These are phyloP conservation scores for Sclerospora graminicola DNA, from an alignment of 352 stramenopile species.

Conservation along the genomic window DNA sequence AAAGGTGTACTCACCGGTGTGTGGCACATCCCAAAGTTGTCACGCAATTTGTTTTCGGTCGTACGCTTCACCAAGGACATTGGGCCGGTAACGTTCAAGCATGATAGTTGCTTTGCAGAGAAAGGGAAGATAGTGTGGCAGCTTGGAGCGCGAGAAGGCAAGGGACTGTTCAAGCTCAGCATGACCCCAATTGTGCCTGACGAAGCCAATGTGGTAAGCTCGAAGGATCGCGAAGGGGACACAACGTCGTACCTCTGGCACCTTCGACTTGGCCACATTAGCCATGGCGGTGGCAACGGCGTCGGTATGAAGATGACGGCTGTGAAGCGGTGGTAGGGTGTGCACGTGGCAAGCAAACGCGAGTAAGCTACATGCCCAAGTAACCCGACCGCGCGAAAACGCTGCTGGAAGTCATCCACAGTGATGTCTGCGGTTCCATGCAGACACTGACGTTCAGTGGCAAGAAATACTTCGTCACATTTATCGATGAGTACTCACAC, in stretches of 20 bases:
- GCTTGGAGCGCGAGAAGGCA: neutral
- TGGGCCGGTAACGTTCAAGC: neutral
- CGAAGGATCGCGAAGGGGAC: neutral
- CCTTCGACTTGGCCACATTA: conserved; percentile 1
- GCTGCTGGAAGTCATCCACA: neutral
- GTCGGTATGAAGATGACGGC: neutral
- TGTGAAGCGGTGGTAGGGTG: neutral
- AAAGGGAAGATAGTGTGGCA: neutral
- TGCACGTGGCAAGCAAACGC: neutral
- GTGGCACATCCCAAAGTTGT: too few species aligned
- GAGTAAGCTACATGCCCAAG: neutral
- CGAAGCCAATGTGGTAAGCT: neutral
- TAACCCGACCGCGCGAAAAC: neutral
- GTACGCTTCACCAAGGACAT: neutral
- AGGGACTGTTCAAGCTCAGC: neutral
- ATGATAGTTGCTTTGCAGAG: neutral
- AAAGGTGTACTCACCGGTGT: too few species aligned
- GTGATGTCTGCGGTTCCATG: conserved; percentile 4
- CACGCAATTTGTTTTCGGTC: too few species aligned
- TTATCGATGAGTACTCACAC: conserved; percentile 1
- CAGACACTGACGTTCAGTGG: neutral
- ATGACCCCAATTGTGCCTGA: neutral
- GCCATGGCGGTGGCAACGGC: neutral
- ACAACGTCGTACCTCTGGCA: neutral
- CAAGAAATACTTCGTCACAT: conserved; percentile 1